These are phyloP conservation scores for Teratosphaeria destructans DNA, from an alignment of 2,329 filamentous ascomycete species.

Conservation along the genomic window DNA sequence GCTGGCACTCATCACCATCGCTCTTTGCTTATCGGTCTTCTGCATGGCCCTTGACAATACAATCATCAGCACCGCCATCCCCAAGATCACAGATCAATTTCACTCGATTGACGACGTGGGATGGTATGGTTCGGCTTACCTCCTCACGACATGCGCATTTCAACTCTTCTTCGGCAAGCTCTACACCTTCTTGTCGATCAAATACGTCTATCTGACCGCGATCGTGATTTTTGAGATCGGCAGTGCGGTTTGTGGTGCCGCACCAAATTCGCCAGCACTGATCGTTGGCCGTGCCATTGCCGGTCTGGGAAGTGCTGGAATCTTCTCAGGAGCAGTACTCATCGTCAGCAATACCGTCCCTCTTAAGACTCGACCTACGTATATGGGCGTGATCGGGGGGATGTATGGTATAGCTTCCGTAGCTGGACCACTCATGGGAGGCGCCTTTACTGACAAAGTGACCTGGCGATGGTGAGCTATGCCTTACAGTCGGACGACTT, in stretches of 20 bases:
- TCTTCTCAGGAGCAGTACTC: slow-evolving; percentile 39
- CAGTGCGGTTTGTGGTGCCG: slow-evolving; percentile 41
- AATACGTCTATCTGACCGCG: slow-evolving; percentile 36
- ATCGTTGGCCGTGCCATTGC: slow-evolving; percentile 43
- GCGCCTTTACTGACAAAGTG: slow-evolving; percentile 26
- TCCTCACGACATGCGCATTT: slow-evolving; percentile 32
- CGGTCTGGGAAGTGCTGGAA: slow-evolving; percentile 41
- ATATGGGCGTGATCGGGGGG: slow-evolving; percentile 38
- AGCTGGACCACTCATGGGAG: slow-evolving; percentile 36
- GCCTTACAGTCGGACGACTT: background rate
- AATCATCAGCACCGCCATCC: slow-evolving; percentile 40
- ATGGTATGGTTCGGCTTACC: slow-evolving; percentile 38
- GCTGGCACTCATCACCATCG: slow-evolving; percentile 26
- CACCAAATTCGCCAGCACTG: slow-evolving; percentile 39
- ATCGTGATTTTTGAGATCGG: slow-evolving; percentile 43
- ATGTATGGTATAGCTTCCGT: slow-evolving; percentile 41
- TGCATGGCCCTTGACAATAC: slow-evolving; percentile 33
- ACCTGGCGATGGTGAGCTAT: slow-evolving; percentile 18
- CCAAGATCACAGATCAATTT: slow-evolving; percentile 39
- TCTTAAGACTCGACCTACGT: slow-evolving; percentile 36
- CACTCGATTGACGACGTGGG: slow-evolving; percentile 35
- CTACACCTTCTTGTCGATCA: slow-evolving; percentile 38
- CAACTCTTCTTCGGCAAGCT: slow-evolving; percentile 38
- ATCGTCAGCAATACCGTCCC: slow-evolving; percentile 38
- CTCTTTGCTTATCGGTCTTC: slow-evolving; percentile 27